phyloP scores from a whole-genome alignment of 1,139 yeast species.

The Trichomonascaceae sp. region DNA sequence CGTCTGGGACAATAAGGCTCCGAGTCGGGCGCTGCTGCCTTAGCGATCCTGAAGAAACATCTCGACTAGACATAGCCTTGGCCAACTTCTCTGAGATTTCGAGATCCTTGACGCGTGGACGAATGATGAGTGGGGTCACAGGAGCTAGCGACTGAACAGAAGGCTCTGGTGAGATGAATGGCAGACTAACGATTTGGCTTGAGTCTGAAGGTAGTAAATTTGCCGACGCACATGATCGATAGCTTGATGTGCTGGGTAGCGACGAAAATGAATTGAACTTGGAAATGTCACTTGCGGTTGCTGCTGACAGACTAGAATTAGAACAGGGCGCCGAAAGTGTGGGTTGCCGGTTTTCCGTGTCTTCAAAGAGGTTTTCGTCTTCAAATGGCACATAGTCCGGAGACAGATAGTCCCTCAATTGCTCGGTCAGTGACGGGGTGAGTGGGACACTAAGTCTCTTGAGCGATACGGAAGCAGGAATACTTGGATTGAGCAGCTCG shows the following conservation, averaged over 20 bases:
- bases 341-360: neutral
- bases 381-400: constrained; percentile 3
- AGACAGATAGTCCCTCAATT: constrained; percentile 9
- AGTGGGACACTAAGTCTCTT: constrained; percentile 8
- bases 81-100: neutral
- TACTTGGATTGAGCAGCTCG: constrained; percentile 1
- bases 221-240: neutral
- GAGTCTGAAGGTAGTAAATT: too few relatives aligned
- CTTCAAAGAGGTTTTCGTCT: constrained; percentile 1
- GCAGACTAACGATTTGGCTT: too few relatives aligned
- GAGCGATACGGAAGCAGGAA: neutral
- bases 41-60: neutral
- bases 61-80: neutral
- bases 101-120: neutral
- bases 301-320: neutral
- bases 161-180: too few relatives aligned
- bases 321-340: neutral
- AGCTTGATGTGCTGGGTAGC: neutral
- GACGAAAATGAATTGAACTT: neutral
- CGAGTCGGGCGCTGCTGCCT: neutral
- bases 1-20: neutral
- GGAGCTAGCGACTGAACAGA: neutral
- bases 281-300: neutral
- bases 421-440: constrained; percentile 11
- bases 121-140: neutral